Conservation (phyloP, 2,329 filamentous ascomycete species). For the Pseudogymnoascus sp. region DNA sequence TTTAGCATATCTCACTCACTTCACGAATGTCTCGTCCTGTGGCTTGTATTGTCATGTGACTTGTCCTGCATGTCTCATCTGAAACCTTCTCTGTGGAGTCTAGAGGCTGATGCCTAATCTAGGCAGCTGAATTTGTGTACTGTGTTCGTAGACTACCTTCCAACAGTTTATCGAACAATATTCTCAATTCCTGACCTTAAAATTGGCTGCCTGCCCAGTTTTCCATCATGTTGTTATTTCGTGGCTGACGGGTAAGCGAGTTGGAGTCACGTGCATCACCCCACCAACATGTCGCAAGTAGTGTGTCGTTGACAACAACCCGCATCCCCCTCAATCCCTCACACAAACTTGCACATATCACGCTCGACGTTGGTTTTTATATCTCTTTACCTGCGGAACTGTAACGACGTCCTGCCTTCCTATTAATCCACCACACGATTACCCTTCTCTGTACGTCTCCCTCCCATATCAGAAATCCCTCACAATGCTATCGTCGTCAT, state of each 20-base stretch:
- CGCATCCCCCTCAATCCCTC: constrained; percentile 11
- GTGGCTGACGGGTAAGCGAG: constrained; percentile 9
- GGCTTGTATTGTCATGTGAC: background rate
- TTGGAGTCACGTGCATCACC: constrained; percentile 1
- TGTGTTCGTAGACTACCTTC: background rate
- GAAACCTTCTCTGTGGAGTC: background rate
- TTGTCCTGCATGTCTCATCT: background rate
- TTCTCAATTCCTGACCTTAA: background rate
- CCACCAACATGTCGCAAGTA: constrained; percentile 11
- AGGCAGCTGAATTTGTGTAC: background rate
- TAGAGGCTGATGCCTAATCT: background rate
- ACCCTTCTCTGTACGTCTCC: constrained; percentile 1
- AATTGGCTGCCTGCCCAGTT: background rate
- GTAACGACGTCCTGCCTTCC: constrained; percentile 5
- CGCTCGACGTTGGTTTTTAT: background rate
- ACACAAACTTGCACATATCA: constrained; percentile 10
- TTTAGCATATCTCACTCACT: background rate
- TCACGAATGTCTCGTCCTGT: background rate
- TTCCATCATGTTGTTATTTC: background rate
- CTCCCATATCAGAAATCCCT: background rate
- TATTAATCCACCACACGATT: background rate
- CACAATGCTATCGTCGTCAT: constrained; percentile 5
- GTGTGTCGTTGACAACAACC: constrained; percentile 10
- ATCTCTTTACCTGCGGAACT: constrained; percentile 1
- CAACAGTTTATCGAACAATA: background rate